Percentiles rank a stretch among this genome's conserved stretches.
Evolutionary conservation across 805 yeast genomes (phyloP).

Genomic region (Starmerella bombicola): DNA sequence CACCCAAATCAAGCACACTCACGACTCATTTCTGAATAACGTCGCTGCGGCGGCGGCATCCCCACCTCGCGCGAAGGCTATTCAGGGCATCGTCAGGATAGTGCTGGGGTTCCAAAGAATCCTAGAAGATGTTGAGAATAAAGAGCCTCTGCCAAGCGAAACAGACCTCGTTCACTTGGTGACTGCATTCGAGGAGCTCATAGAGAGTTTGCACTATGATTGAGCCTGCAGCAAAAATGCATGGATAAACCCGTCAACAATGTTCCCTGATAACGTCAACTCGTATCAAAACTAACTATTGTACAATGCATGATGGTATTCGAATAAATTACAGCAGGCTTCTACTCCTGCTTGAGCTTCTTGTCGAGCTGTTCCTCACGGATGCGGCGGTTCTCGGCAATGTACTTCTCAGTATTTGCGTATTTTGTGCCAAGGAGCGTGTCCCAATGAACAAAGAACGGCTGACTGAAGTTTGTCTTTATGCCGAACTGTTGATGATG

Average conservation of each 20-base stretch:
- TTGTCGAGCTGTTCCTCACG: constrained; percentile 48
- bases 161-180: neutral
- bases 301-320: too few relatives aligned
- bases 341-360: constrained; percentile 12
- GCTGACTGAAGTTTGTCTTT: constrained; percentile 86
- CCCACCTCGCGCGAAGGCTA: neutral
- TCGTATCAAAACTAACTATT: too few relatives aligned
- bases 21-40: constrained; percentile 25
- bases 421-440: constrained; percentile 56
- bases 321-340: too few relatives aligned
- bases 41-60: constrained; percentile 18
- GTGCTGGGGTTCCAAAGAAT: constrained; percentile 7
- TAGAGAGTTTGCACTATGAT: neutral
- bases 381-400: constrained; percentile 49
- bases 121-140: constrained; percentile 2
- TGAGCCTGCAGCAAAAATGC: too few relatives aligned
- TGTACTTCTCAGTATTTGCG: constrained; percentile 51
- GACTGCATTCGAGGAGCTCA: constrained; percentile 1
- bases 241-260: too few relatives aligned
- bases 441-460: constrained; percentile 95
- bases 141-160: neutral
- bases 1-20: constrained; percentile 29
- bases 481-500: constrained; percentile 96
- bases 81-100: constrained; percentile 4
- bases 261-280: too few relatives aligned